Conservation (phyloP, 495 filamentous ascomycete species). For the Penicillium flavigenum region DNA sequence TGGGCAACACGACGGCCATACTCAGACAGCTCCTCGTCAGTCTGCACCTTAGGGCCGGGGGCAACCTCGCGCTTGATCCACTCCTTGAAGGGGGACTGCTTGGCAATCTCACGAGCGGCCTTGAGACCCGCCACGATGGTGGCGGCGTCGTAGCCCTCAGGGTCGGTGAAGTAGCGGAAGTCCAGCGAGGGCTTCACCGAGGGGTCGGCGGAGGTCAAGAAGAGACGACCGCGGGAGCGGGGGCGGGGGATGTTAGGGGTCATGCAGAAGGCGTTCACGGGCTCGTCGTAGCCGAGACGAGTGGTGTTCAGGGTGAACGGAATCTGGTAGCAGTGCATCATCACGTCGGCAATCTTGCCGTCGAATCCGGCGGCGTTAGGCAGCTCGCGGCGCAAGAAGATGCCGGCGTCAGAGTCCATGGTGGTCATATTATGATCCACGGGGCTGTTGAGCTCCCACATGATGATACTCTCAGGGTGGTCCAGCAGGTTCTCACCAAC, state of each 20-base stretch:
- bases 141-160: conserved; percentile 77
- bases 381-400: conserved; percentile 73
- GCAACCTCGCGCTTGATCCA: conserved; percentile 82
- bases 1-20: conserved; percentile 74
- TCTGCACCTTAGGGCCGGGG: conserved; percentile 64
- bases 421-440: conserved; percentile 75
- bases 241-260: conserved; percentile 86
- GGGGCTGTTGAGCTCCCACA: conserved; percentile 79
- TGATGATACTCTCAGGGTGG: conserved; percentile 75
- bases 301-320: conserved; percentile 72
- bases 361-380: conserved; percentile 63
- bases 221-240: conserved; percentile 69
- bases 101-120: conserved; percentile 67
- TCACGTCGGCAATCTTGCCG: conserved; percentile 70
- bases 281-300: conserved; percentile 71
- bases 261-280: conserved; percentile 84
- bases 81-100: conserved; percentile 68
- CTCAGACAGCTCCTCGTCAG: conserved; percentile 70
- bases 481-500: conserved; percentile 80
- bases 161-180: conserved; percentile 87
- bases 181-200: conserved; percentile 75
- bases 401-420: conserved; percentile 82
- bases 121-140: conserved; percentile 77
- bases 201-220: conserved; percentile 68
- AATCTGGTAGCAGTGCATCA: conserved; percentile 94